Evolutionary conservation across 768 basidiomycete species (phyloP).

Genomic region (Gymnopilus dilepis): DNA sequence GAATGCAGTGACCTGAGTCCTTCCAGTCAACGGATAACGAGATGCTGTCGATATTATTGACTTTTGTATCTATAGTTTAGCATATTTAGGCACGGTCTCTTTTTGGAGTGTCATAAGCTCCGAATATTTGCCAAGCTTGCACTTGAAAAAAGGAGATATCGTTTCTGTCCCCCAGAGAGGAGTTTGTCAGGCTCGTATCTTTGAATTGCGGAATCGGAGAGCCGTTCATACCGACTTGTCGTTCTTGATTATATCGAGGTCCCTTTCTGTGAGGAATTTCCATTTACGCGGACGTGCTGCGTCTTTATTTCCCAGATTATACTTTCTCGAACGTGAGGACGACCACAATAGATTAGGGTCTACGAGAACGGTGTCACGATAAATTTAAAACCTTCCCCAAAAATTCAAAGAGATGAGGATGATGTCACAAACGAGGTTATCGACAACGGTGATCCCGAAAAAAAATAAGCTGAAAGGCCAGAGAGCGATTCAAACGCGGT

Average conservation of each 20-base stretch:
- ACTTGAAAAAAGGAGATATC: neutral
- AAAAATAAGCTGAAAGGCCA: neutral
- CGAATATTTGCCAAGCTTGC: neutral
- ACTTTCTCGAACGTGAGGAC: neutral
- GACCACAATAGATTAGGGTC: neutral
- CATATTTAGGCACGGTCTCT: neutral
- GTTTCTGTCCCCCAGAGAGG: too few relatives aligned
- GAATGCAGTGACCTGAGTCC: too few relatives aligned
- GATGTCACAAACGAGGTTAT: neutral
- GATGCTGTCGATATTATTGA: too few relatives aligned
- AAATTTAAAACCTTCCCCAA: neutral
- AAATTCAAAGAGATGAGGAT: neutral
- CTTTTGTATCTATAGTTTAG: too few relatives aligned
- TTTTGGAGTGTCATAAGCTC: neutral
- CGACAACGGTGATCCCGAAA: neutral
- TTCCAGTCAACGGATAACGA: too few relatives aligned
- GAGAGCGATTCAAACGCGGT: too few relatives aligned
- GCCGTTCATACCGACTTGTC: neutral
- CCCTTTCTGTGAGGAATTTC: constrained; percentile 1
- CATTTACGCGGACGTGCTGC: neutral
- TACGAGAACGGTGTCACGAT: neutral
- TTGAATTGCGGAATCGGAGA: neutral
- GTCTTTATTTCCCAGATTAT: neutral
- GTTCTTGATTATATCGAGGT: neutral
- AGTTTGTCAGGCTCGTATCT: too few relatives aligned